These are phyloP conservation scores for Boechera retrofracta DNA, from an alignment of 345 rosid genomes.

Conservation along the genomic window DNA sequence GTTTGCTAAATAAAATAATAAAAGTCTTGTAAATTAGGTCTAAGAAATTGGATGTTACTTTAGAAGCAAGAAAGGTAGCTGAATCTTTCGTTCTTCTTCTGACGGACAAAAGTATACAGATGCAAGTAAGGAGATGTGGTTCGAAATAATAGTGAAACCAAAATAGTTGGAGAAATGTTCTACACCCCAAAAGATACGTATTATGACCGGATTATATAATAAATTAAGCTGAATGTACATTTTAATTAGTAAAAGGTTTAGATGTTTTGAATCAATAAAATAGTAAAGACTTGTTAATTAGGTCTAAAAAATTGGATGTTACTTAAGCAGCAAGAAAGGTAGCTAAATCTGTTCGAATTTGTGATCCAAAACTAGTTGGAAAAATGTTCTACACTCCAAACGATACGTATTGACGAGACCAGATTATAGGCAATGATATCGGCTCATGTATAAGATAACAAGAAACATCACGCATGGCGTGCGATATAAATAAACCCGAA, in stretches of 20 bases:
- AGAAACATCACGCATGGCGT: not conserved
- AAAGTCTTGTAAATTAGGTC: not conserved
- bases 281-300: no score
- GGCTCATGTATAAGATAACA: not conserved
- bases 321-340: no score
- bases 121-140: not conserved
- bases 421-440: not conserved
- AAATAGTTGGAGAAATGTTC: not conserved
- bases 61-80: constrained; percentile 2
- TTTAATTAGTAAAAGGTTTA: no score
- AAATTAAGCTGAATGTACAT: no score
- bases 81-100: not conserved
- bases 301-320: no score
- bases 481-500: not conserved
- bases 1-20: not conserved
- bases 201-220: not conserved
- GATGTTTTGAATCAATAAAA: no score
- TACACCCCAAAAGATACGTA: not conserved
- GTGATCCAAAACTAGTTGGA: not conserved
- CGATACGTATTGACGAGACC: constrained; percentile 1
- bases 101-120: not conserved
- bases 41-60: constrained; percentile 11
- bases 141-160: not conserved
- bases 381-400: not conserved
- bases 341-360: not conserved